These are phyloP conservation scores for Scedosporium minutisporum DNA, from an alignment of 2,329 filamentous ascomycete species.

Conservation along the genomic window DNA sequence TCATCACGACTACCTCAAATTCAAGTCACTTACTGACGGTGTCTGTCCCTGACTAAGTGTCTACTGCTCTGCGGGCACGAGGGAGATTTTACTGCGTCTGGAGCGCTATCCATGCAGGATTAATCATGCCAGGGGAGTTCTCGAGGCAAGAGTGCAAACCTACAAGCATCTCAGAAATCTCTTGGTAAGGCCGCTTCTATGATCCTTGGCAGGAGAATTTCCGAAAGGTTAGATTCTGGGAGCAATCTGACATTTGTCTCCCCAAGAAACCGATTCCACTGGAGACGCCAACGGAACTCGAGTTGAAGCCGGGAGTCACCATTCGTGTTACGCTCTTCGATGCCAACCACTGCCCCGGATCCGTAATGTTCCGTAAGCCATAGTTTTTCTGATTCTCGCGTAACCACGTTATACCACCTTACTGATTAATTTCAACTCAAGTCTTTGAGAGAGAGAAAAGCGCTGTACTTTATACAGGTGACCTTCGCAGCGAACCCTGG, in stretches of 20 bases:
- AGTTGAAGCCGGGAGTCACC: slow-evolving; percentile 57
- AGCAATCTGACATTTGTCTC: slow-evolving; percentile 5
- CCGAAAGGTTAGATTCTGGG: too few species aligned
- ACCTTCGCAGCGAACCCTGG: slow-evolving; percentile 78
- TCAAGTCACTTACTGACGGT: neutral
- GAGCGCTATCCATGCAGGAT: slow-evolving; percentile 72
- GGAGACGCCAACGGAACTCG: slow-evolving; percentile 67
- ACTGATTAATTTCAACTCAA: slow-evolving; percentile 14
- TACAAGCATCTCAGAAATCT: slow-evolving; percentile 68
- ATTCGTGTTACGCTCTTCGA: slow-evolving; percentile 79
- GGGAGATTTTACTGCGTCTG: slow-evolving; percentile 68
- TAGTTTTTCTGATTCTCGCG: neutral
- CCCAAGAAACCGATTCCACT: slow-evolving; percentile 66
- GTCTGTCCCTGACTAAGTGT: slow-evolving; percentile 32
- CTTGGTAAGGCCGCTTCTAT: neutral
- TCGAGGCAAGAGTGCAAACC: slow-evolving; percentile 64
- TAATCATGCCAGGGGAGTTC: slow-evolving; percentile 67
- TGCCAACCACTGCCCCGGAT: slow-evolving; percentile 84
- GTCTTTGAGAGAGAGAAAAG: slow-evolving; percentile 66
- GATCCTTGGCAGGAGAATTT: too few species aligned
- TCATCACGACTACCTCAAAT: too few species aligned
- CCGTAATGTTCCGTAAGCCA: slow-evolving; percentile 71
- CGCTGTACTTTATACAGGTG: slow-evolving; percentile 79
- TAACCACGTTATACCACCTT: neutral
- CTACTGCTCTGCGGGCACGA: slow-evolving; percentile 80